These are phyloP conservation scores for Sclerotinia nivalis DNA, from an alignment of 2,329 filamentous ascomycete genomes.

Conservation along the genomic window DNA sequence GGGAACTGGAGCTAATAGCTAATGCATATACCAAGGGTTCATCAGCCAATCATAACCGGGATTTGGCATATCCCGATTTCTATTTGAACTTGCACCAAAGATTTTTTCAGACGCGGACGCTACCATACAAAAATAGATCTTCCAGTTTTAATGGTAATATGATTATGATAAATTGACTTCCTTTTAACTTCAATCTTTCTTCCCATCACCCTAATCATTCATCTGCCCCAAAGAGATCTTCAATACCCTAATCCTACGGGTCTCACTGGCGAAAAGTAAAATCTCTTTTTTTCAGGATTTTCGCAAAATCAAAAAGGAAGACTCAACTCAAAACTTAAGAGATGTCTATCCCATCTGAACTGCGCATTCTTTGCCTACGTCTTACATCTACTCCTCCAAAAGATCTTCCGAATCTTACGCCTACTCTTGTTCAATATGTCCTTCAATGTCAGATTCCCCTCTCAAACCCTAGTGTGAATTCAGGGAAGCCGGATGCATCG, in stretches of 20 bases:
- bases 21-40: no score
- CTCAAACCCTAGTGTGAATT: slow-evolving; percentile 61
- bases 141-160: not conserved
- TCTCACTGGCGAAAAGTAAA: not conserved
- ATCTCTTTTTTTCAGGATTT: not conserved
- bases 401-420: slow-evolving; percentile 72
- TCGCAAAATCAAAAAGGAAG: not conserved
- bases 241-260: not conserved
- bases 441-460: slow-evolving; percentile 60
- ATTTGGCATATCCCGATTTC: not conserved
- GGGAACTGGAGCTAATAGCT: no score
- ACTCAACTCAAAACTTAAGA: not conserved
- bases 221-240: not conserved
- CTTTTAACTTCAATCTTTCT: not conserved
- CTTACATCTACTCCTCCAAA: slow-evolving; percentile 70
- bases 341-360: slow-evolving; percentile 52
- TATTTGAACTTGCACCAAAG: not conserved
- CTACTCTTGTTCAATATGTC: slow-evolving; percentile 64
- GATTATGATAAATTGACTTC: not conserved
- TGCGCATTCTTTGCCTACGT: slow-evolving; percentile 66
- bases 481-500: slow-evolving; percentile 59
- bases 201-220: not conserved
- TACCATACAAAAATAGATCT: not conserved
- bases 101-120: not conserved
- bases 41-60: not conserved